Conservation (phyloP, 441 rosid genomes). For the Aleurites moluccanus region DNA sequence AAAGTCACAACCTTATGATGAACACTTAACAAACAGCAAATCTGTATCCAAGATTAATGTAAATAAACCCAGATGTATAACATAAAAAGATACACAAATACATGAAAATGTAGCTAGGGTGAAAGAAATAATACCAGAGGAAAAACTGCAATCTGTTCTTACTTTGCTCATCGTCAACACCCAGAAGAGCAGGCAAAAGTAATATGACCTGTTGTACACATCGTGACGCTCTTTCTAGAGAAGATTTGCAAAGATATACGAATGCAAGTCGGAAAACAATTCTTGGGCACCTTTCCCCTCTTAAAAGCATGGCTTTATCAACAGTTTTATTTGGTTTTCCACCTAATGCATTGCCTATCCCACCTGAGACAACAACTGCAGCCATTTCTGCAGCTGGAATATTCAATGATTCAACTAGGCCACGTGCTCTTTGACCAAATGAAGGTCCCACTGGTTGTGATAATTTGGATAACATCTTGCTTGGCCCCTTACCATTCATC, state of each 20-base stretch:
- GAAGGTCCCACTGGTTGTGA: slow-evolving; percentile 71
- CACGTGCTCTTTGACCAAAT: slow-evolving; percentile 98
- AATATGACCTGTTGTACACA: slow-evolving; percentile 88
- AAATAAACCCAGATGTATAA: slow-evolving; percentile 1
- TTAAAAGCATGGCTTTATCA: slow-evolving; percentile 96
- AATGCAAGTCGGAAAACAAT: slow-evolving; percentile 84
- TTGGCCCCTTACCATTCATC: slow-evolving; percentile 88
- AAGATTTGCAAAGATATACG: slow-evolving; percentile 79
- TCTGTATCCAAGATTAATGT: slow-evolving; percentile 5
- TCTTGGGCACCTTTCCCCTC: slow-evolving; percentile 96
- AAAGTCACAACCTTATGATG: slow-evolving; percentile 24
- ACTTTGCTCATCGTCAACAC: slow-evolving; percentile 91
- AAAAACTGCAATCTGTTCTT: slow-evolving; percentile 92
- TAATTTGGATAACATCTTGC: slow-evolving; percentile 59
- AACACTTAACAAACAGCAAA: slow-evolving; percentile 15
- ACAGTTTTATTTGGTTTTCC: slow-evolving; percentile 79
- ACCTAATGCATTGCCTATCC: slow-evolving; percentile 90
- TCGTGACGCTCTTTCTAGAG: slow-evolving; percentile 90
- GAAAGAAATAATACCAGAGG: slow-evolving; percentile 58
- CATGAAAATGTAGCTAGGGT: slow-evolving; percentile 4
- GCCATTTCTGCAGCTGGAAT: slow-evolving; percentile 99
- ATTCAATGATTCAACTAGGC: slow-evolving; percentile 93
- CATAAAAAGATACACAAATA: slow-evolving; percentile 17
- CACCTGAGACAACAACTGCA: slow-evolving; percentile 98
- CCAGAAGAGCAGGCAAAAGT: slow-evolving; percentile 79